A percentile compares a stretch with the other conserved stretches of the same genome.
Conservation (phyloP, 176 grass and related monocot species). For the barley (Hordeum vulgare) region DNA sequence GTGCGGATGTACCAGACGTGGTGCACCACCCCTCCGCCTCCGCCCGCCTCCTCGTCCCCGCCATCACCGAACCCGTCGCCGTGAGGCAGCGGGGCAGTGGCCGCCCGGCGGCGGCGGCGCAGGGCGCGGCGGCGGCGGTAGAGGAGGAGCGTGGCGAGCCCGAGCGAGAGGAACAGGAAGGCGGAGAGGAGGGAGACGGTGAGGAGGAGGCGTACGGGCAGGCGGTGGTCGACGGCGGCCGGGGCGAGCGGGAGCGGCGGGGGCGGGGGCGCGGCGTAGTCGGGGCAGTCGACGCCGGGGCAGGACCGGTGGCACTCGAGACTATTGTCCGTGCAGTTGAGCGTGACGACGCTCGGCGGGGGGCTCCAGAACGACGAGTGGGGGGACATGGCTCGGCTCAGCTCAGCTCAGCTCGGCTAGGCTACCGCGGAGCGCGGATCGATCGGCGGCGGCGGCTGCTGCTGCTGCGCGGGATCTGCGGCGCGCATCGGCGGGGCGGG, state of each 20-base stretch:
- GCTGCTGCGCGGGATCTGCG: neutral
- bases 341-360: neutral
- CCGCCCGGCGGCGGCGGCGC: slow-evolving; percentile 8
- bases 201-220: slow-evolving; percentile 43
- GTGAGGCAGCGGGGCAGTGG: neutral
- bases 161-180: slow-evolving; percentile 50
- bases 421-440: neutral
- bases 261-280: slow-evolving; percentile 10
- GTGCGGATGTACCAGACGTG: slow-evolving; percentile 79
- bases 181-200: slow-evolving; percentile 34
- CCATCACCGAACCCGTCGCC: neutral
- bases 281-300: slow-evolving; percentile 17
- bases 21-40: slow-evolving; percentile 41
- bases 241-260: neutral
- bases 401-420: neutral
- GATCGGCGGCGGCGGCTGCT: neutral
- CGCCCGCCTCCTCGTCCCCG: slow-evolving; percentile 27
- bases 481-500: slow-evolving; percentile 18
- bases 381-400: neutral
- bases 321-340: slow-evolving; percentile 23
- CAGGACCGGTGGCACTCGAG: slow-evolving; percentile 18
- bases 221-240: neutral
- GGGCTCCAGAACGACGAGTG: no score
- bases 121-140: slow-evolving; percentile 42
- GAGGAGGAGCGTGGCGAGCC: slow-evolving; percentile 37